Conservation (phyloP, 2,329 filamentous ascomycete genomes). For the Aspergillus sp. region DNA sequence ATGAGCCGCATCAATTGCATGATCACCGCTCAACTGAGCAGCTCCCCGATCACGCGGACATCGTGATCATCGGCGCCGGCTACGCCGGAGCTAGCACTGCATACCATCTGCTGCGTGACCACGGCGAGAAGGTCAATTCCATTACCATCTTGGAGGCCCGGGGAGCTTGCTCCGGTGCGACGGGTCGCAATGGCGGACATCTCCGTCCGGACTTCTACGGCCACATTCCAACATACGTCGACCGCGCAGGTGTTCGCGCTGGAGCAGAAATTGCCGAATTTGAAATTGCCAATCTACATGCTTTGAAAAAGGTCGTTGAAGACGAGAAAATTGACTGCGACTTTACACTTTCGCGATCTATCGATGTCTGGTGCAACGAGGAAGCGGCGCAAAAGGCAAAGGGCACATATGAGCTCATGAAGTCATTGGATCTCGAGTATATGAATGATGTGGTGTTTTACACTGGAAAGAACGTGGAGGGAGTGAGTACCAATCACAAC, state of each 20-base stretch:
- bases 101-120: constrained; percentile 40
- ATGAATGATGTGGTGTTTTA: constrained; percentile 33
- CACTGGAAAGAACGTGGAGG: constrained; percentile 30
- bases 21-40: constrained; percentile 42
- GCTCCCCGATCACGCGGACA: constrained; percentile 33
- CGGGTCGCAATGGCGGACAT: constrained; percentile 49
- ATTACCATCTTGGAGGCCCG: constrained; percentile 45
- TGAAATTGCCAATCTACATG: constrained; percentile 43
- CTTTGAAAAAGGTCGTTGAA: constrained; percentile 42
- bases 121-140: constrained; percentile 15
- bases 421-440: constrained; percentile 28
- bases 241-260: constrained; percentile 36
- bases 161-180: constrained; percentile 45
- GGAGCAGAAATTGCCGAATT: constrained; percentile 43
- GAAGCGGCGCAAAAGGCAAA: constrained; percentile 29
- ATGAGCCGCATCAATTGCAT: constrained; percentile 42
- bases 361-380: constrained; percentile 43
- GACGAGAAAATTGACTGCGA: constrained; percentile 49
- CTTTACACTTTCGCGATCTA: constrained; percentile 40
- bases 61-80: constrained; percentile 51
- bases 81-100: constrained; percentile 48
- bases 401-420: constrained; percentile 31
- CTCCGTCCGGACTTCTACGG: constrained; percentile 45
- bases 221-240: constrained; percentile 36
- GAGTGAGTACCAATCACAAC: constrained; percentile 23